Percentiles rank a stretch among this genome's conserved stretches.
These are phyloP conservation scores for Microcyclosporella mali DNA, from an alignment of 2,329 filamentous ascomycete species.

Conservation along the genomic window DNA sequence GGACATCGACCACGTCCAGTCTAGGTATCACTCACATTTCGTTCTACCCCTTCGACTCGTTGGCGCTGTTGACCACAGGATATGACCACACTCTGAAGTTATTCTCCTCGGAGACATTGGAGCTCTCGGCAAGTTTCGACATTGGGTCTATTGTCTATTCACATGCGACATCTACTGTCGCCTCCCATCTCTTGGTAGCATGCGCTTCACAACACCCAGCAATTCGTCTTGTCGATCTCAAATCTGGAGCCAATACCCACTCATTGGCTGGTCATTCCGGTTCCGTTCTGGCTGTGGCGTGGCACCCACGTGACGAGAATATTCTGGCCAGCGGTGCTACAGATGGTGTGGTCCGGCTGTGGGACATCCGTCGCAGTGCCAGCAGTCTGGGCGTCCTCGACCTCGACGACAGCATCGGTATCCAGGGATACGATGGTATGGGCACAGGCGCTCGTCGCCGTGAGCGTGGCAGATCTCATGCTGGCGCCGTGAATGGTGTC, in stretches of 20 bases:
- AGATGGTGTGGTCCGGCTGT: conserved; percentile 76
- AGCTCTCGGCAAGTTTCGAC: conserved; percentile 59
- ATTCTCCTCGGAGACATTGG: conserved; percentile 60
- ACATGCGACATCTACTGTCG: conserved; percentile 69
- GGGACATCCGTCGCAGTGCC: conserved; percentile 77
- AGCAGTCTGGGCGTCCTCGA: conserved; percentile 72
- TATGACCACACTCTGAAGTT: conserved; percentile 73
- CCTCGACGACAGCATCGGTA: conserved; percentile 72
- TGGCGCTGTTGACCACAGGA: conserved; percentile 68
- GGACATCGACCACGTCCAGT: conserved; percentile 47
- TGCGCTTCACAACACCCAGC: conserved; percentile 81
- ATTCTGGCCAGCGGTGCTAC: conserved; percentile 77
- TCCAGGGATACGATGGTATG: conserved; percentile 45
- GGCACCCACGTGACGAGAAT: conserved; percentile 76
- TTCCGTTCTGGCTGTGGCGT: conserved; percentile 58
- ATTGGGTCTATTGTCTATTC: conserved; percentile 65
- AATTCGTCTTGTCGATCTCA: conserved; percentile 78
- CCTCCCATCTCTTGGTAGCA: conserved; percentile 71
- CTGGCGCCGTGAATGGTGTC: conserved; percentile 75
- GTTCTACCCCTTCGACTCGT: conserved; percentile 72
- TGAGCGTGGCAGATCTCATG: conserved; percentile 56
- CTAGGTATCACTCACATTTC: conserved; percentile 69
- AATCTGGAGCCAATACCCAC: conserved; percentile 64
- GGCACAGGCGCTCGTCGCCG: conserved; percentile 40
- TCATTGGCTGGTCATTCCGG: conserved; percentile 45